Conservation (phyloP, 2,329 filamentous ascomycete genomes). For the Fusarium drepaniforme region DNA sequence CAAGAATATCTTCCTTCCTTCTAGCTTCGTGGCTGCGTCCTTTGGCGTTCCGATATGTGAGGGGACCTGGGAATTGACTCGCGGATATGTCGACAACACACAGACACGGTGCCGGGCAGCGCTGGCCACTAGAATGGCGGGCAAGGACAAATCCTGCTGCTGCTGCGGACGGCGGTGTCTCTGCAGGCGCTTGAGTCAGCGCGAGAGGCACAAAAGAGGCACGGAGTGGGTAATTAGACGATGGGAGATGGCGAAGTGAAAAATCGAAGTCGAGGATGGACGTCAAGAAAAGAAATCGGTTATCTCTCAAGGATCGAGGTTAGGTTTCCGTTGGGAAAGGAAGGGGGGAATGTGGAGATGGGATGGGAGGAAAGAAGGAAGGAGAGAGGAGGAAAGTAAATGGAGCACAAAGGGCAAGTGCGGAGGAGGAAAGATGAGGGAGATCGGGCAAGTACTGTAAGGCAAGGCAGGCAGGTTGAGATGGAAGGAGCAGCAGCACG, state of each 20-base stretch:
- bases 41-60: not conserved
- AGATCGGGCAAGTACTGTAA: conserved; percentile 14
- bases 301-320: conserved; percentile 23
- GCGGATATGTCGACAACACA: conserved; percentile 23
- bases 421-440: conserved; percentile 29
- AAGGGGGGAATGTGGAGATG: conserved; percentile 27
- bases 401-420: conserved; percentile 31
- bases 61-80: conserved; percentile 8
- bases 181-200: conserved; percentile 35
- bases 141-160: conserved; percentile 40
- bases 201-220: conserved; percentile 13
- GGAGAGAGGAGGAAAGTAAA: conserved; percentile 27
- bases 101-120: conserved; percentile 37
- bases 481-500: conserved; percentile 23
- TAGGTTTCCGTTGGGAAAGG: conserved; percentile 11
- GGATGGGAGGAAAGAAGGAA: conserved; percentile 13
- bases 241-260: conserved; percentile 3
- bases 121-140: conserved; percentile 40
- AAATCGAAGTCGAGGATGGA: conserved; percentile 20
- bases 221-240: conserved; percentile 15
- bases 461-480: not conserved
- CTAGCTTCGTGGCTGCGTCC: conserved; percentile 7
- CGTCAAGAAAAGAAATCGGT: conserved; percentile 19
- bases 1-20: not conserved
- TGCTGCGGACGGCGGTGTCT: conserved; percentile 37